Evolutionary conservation across 2,329 filamentous ascomycete species (phyloP).

Genomic region (Ascochyta lentis): DNA sequence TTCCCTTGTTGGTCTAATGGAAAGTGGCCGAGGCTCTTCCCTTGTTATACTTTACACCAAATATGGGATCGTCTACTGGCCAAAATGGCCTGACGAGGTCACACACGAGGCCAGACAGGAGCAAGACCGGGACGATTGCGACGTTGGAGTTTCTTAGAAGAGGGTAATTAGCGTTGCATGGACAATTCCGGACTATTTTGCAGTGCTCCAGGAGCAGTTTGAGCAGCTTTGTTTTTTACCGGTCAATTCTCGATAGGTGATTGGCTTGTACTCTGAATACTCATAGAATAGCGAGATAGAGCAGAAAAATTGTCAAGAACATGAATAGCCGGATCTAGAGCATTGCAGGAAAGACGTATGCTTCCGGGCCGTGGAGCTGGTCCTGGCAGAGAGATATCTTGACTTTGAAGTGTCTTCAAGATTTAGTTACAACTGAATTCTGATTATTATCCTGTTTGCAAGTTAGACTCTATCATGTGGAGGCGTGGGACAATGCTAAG

Average conservation of each 20-base stretch:
- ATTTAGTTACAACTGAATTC: background rate
- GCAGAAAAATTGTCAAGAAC: background rate
- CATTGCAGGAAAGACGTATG: background rate
- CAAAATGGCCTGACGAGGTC: conserved; percentile 4
- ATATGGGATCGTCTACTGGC: conserved; percentile 10
- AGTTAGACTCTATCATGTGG: rapidly evolving
- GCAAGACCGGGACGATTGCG: conserved; percentile 5
- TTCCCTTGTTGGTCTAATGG: too few relatives aligned
- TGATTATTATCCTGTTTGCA: background rate
- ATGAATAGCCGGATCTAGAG: conserved; percentile 3
- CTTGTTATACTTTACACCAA: too few relatives aligned
- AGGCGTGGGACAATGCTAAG: background rate
- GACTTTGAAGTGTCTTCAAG: conserved; percentile 6
- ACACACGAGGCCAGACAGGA: background rate
- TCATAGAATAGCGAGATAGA: background rate
- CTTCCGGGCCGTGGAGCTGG: background rate
- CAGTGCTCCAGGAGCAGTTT: conserved; percentile 1
- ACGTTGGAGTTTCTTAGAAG: conserved; percentile 1
- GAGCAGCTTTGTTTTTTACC: background rate
- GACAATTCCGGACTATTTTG: conserved; percentile 19
- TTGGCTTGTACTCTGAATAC: background rate
- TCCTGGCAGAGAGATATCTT: background rate
- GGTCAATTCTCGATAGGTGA: background rate
- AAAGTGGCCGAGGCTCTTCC: too few relatives aligned
- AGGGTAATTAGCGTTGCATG: conserved; percentile 17